Evolutionary conservation across 257 asterid genomes (phyloP).

Genomic region (Fraxinus americana): DNA sequence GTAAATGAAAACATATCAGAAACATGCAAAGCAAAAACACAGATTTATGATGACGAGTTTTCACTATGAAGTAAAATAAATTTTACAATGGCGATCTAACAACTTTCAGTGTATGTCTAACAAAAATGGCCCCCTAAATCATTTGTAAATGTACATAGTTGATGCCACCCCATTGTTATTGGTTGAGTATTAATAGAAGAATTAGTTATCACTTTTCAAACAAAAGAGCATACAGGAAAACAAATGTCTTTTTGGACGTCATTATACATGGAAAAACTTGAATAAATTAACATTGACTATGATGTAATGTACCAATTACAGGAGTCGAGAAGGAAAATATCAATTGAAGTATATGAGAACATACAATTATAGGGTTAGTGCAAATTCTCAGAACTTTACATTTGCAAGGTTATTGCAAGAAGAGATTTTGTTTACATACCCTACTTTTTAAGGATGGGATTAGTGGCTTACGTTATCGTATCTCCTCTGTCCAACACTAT

Average conservation of each 20-base stretch:
- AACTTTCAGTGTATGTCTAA: neutral
- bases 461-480: constrained; percentile 70
- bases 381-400: neutral
- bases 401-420: neutral
- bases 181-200: neutral
- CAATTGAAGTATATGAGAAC: neutral
- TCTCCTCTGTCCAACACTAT: constrained; percentile 78
- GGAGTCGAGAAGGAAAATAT: neutral
- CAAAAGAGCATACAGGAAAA: neutral
- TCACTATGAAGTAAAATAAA: neutral
- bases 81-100: neutral
- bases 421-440: neutral
- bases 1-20: neutral
- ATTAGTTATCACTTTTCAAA: neutral
- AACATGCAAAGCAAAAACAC: neutral
- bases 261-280: neutral
- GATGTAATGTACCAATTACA: neutral
- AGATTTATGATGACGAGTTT: neutral
- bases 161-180: neutral
- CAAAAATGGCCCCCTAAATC: neutral
- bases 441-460: constrained; percentile 5
- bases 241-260: neutral
- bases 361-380: neutral
- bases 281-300: neutral
- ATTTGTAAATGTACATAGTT: neutral